Conservation (phyloP, 116 monocot species). For the Iris pallida region DNA sequence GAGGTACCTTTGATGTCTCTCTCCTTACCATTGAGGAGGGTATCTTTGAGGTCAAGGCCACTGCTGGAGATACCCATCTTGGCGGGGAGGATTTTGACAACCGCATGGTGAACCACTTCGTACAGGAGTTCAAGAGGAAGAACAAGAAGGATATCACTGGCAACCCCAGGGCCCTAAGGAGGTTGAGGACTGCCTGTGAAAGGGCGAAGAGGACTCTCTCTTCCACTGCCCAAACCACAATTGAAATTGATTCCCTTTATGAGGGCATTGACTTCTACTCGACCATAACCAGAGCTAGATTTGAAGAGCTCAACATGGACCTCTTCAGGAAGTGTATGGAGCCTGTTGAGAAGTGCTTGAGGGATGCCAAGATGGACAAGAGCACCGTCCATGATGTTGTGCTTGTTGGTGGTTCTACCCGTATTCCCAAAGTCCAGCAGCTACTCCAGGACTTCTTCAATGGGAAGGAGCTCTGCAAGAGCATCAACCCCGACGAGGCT, state of each 20-base stretch:
- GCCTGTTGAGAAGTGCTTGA: slow-evolving; percentile 72
- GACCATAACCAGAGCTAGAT: slow-evolving; percentile 65
- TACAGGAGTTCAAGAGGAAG: slow-evolving; percentile 73
- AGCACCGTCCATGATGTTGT: slow-evolving; percentile 70
- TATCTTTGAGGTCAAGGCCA: slow-evolving; percentile 66
- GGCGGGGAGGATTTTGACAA: slow-evolving; percentile 76
- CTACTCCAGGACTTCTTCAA: slow-evolving; percentile 90
- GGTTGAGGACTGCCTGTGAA: slow-evolving; percentile 66
- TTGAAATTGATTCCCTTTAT: slow-evolving; percentile 61
- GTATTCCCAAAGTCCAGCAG: slow-evolving; percentile 89
- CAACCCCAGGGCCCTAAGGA: slow-evolving; percentile 59
- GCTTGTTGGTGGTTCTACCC: slow-evolving; percentile 76
- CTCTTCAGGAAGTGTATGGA: slow-evolving; percentile 80
- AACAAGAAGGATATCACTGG: slow-evolving; percentile 66
- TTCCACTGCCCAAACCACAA: slow-evolving; percentile 52
- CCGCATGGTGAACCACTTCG: slow-evolving; percentile 71
- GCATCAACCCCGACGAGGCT: slow-evolving; percentile 89
- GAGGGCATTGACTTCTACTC: slow-evolving; percentile 74
- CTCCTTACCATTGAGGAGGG: slow-evolving; percentile 55
- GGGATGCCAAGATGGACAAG: slow-evolving; percentile 86
- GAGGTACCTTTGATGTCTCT: slow-evolving; percentile 77
- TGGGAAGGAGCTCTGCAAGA: slow-evolving; percentile 94
- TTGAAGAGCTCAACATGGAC: slow-evolving; percentile 85
- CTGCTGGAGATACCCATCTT: slow-evolving; percentile 72
- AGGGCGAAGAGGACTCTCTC: slow-evolving; percentile 73